Conservation (phyloP, 2,329 filamentous ascomycete species). For the Zarea fungicola region DNA sequence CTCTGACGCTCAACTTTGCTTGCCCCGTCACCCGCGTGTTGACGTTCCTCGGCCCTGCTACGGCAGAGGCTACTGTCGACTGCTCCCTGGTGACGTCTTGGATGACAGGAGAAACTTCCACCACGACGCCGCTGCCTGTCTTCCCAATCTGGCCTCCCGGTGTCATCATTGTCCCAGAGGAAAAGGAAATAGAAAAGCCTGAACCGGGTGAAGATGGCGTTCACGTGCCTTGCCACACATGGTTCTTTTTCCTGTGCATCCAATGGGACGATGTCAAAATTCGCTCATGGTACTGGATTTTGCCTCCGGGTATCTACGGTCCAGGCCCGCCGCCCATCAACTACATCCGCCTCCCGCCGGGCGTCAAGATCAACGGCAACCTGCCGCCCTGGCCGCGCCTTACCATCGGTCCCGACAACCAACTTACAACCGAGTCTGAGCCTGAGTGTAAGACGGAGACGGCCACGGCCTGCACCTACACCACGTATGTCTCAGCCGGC, state of each 20-base stretch:
- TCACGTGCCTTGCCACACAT: conserved; percentile 14
- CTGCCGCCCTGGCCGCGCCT: conserved; percentile 17
- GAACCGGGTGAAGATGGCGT: conserved; percentile 15
- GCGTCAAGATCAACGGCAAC: conserved; percentile 13
- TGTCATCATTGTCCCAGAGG: neutral
- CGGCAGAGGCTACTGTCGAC: conserved; percentile 10
- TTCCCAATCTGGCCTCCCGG: neutral
- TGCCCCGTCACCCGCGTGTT: conserved; percentile 14
- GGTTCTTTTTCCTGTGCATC: conserved; percentile 20
- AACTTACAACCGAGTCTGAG: conserved; percentile 12
- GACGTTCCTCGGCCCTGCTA: conserved; percentile 16
- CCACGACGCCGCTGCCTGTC: conserved; percentile 12
- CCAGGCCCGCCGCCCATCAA: conserved; percentile 14
- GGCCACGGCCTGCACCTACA: conserved; percentile 12
- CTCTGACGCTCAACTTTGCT: conserved; percentile 10
- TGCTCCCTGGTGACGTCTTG: conserved; percentile 5
- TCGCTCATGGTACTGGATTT: conserved; percentile 9
- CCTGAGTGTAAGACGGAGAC: conserved; percentile 14
- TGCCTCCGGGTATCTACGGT: conserved; percentile 17
- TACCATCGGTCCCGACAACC: conserved; percentile 14
- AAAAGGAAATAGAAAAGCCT: conserved; percentile 10
- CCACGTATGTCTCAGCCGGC: conserved; percentile 6
- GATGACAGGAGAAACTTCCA: conserved; percentile 9
- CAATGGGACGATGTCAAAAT: conserved; percentile 14
- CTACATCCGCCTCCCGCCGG: conserved; percentile 11